These are phyloP conservation scores for Pecoramyces ruminantium DNA, from an alignment of 192 early-diverging fungal species.

Conservation along the genomic window DNA sequence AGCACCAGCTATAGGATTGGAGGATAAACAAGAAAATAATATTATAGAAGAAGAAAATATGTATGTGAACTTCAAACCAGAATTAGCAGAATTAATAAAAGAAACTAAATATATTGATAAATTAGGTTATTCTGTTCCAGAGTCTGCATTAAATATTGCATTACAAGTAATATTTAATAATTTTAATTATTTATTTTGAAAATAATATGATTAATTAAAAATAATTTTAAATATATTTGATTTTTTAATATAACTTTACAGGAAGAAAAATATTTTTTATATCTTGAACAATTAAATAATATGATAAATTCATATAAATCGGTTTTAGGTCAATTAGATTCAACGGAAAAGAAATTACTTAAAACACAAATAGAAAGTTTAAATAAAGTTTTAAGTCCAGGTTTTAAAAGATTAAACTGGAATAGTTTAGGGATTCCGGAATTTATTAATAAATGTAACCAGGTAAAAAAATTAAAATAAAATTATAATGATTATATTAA, in stretches of 20 bases:
- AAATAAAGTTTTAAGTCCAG: conserved; percentile 40
- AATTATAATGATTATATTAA: no score
- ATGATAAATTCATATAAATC: conserved; percentile 28
- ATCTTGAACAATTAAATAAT: conserved; percentile 29
- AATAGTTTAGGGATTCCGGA: conserved; percentile 43
- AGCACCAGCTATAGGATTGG: not conserved
- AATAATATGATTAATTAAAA: no score
- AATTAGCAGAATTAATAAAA: conserved; percentile 39
- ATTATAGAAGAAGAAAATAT: conserved; percentile 13
- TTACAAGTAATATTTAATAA: conserved; percentile 38
- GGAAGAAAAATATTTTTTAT: conserved; percentile 42
- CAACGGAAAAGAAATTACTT: conserved; percentile 29
- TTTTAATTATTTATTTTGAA: no score
- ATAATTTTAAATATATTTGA: no score
- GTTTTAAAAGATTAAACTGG: conserved; percentile 43
- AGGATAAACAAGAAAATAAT: not conserved
- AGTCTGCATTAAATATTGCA: conserved; percentile 39
- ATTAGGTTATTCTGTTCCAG: conserved; percentile 31
- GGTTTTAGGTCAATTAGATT: conserved; percentile 28
- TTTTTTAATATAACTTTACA: no score
- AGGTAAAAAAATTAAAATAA: conserved; percentile 7
- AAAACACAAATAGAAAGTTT: conserved; percentile 29
- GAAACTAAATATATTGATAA: conserved; percentile 49
- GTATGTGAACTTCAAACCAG: conserved; percentile 30
- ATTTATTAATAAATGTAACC: conserved; percentile 35